Conservation (phyloP, 768 basidiomycete genomes). For the Leccinum barrowsii region DNA sequence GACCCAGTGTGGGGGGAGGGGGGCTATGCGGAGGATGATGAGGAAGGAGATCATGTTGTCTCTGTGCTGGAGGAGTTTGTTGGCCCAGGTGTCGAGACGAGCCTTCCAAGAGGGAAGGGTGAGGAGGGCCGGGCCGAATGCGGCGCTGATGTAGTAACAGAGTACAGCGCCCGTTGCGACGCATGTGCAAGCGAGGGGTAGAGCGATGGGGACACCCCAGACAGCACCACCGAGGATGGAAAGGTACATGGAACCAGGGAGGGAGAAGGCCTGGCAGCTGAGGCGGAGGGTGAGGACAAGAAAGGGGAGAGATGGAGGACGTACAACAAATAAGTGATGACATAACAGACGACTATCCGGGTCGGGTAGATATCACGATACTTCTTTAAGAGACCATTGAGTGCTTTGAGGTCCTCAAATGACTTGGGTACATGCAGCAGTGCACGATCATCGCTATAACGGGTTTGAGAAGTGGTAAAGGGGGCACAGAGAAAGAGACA, state of each 20-base stretch:
- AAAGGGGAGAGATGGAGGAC: conserved; percentile 31
- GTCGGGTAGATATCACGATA: conserved; percentile 86
- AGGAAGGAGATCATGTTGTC: conserved; percentile 89
- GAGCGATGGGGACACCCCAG: conserved; percentile 83
- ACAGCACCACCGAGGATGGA: conserved; percentile 95
- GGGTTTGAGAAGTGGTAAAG: conserved; percentile 7
- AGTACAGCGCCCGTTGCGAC: conserved; percentile 88
- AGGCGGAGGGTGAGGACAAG: conserved; percentile 8
- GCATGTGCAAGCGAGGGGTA: conserved; percentile 89
- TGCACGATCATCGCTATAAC: conserved; percentile 67
- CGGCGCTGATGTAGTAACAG: conserved; percentile 89
- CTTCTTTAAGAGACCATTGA: conserved; percentile 86
- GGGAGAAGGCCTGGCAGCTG: conserved; percentile 93
- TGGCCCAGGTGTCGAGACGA: conserved; percentile 76
- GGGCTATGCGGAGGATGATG: conserved; percentile 91
- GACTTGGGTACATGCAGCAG: conserved; percentile 81
- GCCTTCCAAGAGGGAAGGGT: conserved; percentile 83
- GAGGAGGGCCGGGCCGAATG: conserved; percentile 88
- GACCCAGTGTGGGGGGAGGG: conserved; percentile 95
- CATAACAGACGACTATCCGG: conserved; percentile 83
- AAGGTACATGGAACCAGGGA: conserved; percentile 97
- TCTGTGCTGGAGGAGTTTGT: conserved; percentile 72
- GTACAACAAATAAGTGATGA: conserved; percentile 89
- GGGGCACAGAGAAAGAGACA: conserved; percentile 29
- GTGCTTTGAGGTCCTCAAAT: conserved; percentile 79